These are phyloP conservation scores for Xanthoconium purpureum DNA, from an alignment of 768 basidiomycete genomes.

Conservation along the genomic window DNA sequence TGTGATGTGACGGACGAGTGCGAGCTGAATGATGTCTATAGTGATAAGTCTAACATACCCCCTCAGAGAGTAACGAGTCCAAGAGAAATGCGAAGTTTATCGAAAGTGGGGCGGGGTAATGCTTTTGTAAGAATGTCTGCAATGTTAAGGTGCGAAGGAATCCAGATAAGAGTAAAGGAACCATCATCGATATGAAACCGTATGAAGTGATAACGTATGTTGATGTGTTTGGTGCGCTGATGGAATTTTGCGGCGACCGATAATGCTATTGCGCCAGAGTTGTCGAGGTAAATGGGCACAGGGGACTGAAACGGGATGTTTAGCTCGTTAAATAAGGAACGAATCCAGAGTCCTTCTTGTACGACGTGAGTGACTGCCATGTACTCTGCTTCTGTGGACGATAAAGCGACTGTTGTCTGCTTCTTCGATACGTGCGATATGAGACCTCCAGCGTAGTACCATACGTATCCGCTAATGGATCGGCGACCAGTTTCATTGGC, in stretches of 20 bases:
- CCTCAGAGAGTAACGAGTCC: background rate
- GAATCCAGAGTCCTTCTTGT: background rate
- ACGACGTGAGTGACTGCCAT: background rate
- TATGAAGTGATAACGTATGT: background rate
- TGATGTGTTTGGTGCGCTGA: background rate
- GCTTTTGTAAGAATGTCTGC: background rate
- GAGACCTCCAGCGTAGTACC: background rate
- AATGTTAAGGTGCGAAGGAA: background rate
- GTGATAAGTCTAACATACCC: background rate
- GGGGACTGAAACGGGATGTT: accelerated
- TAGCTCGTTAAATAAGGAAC: background rate
- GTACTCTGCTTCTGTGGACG: background rate
- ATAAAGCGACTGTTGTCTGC: no score
- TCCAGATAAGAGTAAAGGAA: background rate
- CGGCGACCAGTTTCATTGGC: background rate
- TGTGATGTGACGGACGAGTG: no score
- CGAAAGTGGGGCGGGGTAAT: background rate
- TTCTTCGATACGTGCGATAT: background rate
- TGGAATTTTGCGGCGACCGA: background rate
- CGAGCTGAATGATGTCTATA: no score
- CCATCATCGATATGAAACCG: background rate
- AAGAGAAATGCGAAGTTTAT: background rate
- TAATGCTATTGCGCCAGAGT: background rate
- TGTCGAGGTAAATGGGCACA: background rate
- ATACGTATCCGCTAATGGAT: background rate